These are phyloP conservation scores for Botryobasidium botryosum DNA, from an alignment of 768 basidiomycete species.

Conservation along the genomic window DNA sequence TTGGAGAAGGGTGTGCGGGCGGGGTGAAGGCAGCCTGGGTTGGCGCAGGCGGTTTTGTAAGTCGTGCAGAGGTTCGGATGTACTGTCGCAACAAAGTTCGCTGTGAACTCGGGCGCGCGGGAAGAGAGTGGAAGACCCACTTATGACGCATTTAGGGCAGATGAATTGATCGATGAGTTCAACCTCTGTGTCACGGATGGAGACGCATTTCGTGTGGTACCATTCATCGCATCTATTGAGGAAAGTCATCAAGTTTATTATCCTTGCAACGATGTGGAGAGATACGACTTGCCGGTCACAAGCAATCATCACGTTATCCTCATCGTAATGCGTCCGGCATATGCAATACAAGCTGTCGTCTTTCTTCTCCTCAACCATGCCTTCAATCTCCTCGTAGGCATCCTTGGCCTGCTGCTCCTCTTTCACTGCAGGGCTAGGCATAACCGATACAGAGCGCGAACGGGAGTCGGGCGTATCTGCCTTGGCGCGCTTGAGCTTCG, in stretches of 20 bases:
- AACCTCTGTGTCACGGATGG: constrained; percentile 62
- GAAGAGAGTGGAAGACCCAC: constrained; percentile 29
- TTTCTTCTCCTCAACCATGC: constrained; percentile 23
- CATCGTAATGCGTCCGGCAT: constrained; percentile 75
- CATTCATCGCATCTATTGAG: constrained; percentile 70
- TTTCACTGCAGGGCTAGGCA: constrained; percentile 5
- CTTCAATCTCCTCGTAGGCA: constrained; percentile 28
- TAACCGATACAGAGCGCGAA: constrained; percentile 3
- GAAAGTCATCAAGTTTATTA: neutral
- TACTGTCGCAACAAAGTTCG: constrained; percentile 23
- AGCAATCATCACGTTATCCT: constrained; percentile 81
- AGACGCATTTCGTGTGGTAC: constrained; percentile 80
- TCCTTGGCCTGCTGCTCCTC: constrained; percentile 23
- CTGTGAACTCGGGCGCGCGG: neutral
- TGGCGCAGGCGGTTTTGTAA: constrained; percentile 44
- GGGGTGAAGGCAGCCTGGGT: constrained; percentile 50
- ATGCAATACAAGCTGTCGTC: constrained; percentile 75
- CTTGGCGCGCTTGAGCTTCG: neutral
- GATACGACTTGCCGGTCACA: constrained; percentile 55
- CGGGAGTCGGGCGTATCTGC: neutral
- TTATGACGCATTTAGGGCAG: constrained; percentile 61
- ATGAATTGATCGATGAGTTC: constrained; percentile 88
- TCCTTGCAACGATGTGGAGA: neutral
- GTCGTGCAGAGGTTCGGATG: constrained; percentile 49
- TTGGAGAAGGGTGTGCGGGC: constrained; percentile 73